phyloP scores from a whole-genome alignment of 805 yeast genomes.

The Lipomyces starkeyi region DNA sequence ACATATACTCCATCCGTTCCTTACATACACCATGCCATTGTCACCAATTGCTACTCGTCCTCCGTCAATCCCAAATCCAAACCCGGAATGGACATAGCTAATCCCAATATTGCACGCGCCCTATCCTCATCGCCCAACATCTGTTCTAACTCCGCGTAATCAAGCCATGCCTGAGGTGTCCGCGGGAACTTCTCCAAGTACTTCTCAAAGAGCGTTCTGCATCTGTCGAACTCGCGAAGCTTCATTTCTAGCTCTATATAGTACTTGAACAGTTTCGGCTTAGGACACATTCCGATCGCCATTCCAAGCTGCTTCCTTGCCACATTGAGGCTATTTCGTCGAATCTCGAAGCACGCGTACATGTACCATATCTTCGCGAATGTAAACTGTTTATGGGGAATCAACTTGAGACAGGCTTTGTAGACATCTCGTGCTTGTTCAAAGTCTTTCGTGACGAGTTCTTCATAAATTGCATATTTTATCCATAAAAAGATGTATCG shows the following conservation, averaged over 20 bases:
- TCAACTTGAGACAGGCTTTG: conserved; percentile 53
- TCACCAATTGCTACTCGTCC: conserved; percentile 6
- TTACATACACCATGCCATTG: background rate
- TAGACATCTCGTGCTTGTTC: conserved; percentile 59
- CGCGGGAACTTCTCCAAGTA: conserved; percentile 59
- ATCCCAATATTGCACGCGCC: conserved; percentile 63
- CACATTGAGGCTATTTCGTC: conserved; percentile 56
- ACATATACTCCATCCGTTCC: background rate
- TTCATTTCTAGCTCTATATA: conserved; percentile 73
- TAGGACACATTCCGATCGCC: conserved; percentile 71
- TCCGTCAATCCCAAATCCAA: conserved; percentile 21
- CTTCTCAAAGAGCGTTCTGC: conserved; percentile 72
- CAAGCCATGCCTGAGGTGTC: conserved; percentile 58
- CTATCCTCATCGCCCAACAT: conserved; percentile 71
- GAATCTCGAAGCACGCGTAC: conserved; percentile 73
- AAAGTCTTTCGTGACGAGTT: conserved; percentile 53
- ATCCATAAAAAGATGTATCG: conserved; percentile 76
- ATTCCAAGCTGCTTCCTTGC: conserved; percentile 77
- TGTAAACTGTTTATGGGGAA: conserved; percentile 67
- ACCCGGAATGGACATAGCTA: conserved; percentile 50
- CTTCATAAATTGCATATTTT: conserved; percentile 66
- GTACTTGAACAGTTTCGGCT: conserved; percentile 59
- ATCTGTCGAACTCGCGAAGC: conserved; percentile 81
- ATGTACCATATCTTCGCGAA: conserved; percentile 77
- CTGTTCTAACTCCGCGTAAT: conserved; percentile 72